These are phyloP conservation scores for Haematococcus lacustris DNA, from an alignment of 139 green algal species.

Conservation along the genomic window DNA sequence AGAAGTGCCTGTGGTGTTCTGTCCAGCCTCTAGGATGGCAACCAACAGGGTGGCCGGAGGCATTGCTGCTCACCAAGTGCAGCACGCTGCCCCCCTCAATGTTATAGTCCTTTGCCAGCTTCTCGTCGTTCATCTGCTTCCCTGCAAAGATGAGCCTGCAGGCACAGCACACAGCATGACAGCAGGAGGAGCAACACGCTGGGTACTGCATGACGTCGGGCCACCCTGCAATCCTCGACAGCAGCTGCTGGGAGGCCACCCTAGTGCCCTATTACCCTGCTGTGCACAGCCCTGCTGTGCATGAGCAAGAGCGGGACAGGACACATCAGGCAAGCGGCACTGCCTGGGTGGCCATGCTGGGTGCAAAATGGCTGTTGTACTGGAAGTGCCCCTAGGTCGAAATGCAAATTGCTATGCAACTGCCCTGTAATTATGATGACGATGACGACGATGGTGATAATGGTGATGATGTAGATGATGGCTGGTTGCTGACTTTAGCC, in stretches of 20 bases:
- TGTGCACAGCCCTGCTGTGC: not conserved
- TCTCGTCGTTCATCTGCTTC: constrained; percentile 99
- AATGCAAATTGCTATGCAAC: no score
- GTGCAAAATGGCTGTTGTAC: no score
- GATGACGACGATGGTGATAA: no score
- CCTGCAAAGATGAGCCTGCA: constrained; percentile 89
- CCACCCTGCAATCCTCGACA: not conserved
- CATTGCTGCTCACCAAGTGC: constrained; percentile 75
- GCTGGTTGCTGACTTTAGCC: no score
- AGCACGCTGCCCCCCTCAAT: constrained; percentile 97
- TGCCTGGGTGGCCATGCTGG: not conserved
- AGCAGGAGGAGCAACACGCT: not conserved
- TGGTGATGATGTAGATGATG: no score
- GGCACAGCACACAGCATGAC: not conserved
- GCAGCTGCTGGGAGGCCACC: not conserved
- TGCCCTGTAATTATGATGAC: not conserved
- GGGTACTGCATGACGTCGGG: not conserved
- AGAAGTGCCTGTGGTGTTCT: no score
- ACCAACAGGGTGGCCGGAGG: not conserved
- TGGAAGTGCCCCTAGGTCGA: no score
- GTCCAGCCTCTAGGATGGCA: no score
- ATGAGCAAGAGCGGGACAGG: not conserved
- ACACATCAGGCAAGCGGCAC: not conserved
- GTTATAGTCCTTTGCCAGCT: constrained; percentile 96
- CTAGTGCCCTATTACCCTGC: not conserved